Base-by-base conservation (phyloP, 768 basidiomycete genomes). In the Trametes meyenii region DNA sequence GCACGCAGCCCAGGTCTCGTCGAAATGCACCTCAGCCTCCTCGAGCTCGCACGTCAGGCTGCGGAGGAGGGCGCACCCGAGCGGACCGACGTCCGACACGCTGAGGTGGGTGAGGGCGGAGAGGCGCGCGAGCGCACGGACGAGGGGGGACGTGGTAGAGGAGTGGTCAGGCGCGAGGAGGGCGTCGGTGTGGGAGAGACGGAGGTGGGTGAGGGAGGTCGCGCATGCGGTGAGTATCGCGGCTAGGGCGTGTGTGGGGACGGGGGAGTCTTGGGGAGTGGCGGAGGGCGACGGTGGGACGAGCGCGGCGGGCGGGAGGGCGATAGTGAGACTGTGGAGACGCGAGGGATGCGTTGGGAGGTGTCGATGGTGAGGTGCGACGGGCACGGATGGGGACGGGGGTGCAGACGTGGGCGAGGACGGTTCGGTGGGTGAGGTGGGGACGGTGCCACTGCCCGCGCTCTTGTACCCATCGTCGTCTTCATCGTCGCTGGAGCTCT, bases 1-100 rank as follows among this genome's bases (percentile, higher is more conserved):
- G 14, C 50, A n/a, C 24, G 35, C 42, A 8, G 53, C 61, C 61
- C 55, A 62, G 23, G 17, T n/a, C 38, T 62, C 55, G 55, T 57
- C 61, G 16, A 62, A 62, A 38, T 51, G 38, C 43, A 62, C 26
- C 55, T 62, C 36, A 12, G 24, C 55, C 16, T 57, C 50, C 16
- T 58, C 14, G 24, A 62, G 55, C 7, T 14, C n/a, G 21, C 43
- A 56, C 0, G 14, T n/a, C 3, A 62, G 23, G 12, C 19, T 36
- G 23, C 36, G n/a, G 35, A 62, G 23, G 50, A 57, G 38, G 36
- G 45, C 55, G 50, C 44, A 62, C 3, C 38, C 55, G 7, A 24
- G 35, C 12, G 61, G 61, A 10, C 61, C 61, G 44, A 62, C 24
- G 7, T 40, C 50, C n/a, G 43, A 49, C 5, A 51, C 6, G 10